A percentile compares a stretch with the other conserved stretches of the same genome.
Conservation (phyloP, 2,329 filamentous ascomycete genomes). For the Colletotrichum acutatum region DNA sequence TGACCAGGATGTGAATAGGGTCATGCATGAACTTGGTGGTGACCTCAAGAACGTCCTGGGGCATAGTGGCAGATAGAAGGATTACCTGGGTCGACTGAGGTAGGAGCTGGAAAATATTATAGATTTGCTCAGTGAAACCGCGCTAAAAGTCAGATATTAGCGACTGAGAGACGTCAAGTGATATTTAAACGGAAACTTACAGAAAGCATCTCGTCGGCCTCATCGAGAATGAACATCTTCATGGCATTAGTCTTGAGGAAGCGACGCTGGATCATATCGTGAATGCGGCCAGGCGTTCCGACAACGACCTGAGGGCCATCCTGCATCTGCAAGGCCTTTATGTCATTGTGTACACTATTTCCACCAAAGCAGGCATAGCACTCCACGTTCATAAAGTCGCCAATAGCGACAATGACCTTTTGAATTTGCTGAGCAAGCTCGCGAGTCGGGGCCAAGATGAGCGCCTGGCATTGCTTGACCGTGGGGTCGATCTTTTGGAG, state of each 20-base stretch:
- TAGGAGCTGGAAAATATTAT: conserved; percentile 99
- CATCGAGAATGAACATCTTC: conserved; percentile 99
- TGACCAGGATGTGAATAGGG: conserved; percentile 98
- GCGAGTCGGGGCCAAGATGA: conserved; percentile 97
- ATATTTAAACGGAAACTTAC: conserved; percentile 56
- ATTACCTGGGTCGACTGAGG: conserved; percentile 99
- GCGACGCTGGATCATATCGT: conserved; percentile 99
- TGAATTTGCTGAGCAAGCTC: conserved; percentile 99
- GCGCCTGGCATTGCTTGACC: conserved; percentile 96
- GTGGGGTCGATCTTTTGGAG: conserved; percentile 98
- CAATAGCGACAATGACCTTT: conserved; percentile 98
- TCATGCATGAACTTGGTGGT: conserved; percentile 99
- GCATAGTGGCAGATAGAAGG: conserved; percentile 97
- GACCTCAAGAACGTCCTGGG: conserved; percentile 98
- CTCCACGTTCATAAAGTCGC: conserved; percentile 99
- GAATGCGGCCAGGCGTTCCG: conserved; percentile 97
- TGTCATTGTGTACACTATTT: conserved; percentile 97
- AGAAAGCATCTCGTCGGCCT: conserved; percentile 99
- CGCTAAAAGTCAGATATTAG: conserved; percentile 62
- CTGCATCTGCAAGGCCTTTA: conserved; percentile 95
- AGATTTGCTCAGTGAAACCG: conserved; percentile 99
- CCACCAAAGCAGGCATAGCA: conserved; percentile 99
- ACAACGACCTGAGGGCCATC: conserved; percentile 97
- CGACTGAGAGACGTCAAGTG: conserved; percentile 44
- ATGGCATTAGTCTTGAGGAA: conserved; percentile 97